Evolutionary conservation across 306 rosid genomes (phyloP).

Genomic region (Cyclanthera cordifolia): DNA sequence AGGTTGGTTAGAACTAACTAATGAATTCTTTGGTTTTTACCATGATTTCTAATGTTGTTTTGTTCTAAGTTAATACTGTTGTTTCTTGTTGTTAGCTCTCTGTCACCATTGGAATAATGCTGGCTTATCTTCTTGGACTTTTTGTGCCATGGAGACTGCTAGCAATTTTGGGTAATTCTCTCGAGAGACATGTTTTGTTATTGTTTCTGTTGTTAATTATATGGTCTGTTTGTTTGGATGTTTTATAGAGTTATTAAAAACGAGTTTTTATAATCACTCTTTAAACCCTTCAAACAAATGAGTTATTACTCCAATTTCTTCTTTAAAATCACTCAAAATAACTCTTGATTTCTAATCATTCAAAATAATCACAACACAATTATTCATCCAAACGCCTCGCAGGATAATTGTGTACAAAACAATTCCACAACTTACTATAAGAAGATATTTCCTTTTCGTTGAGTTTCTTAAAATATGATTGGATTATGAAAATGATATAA

Average conservation of each 20-base stretch:
- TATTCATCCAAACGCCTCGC: too few species aligned
- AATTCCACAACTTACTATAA: not conserved
- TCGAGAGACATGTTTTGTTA: not conserved
- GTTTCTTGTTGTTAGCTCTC: slow-evolving; percentile 36
- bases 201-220: slow-evolving; percentile 1
- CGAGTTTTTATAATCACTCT: too few species aligned
- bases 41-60: not conserved
- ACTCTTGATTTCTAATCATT: too few species aligned
- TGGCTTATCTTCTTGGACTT: slow-evolving; percentile 68
- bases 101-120: slow-evolving; percentile 60
- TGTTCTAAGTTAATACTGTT: not conserved
- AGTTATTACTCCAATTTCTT: too few species aligned
- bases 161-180: slow-evolving; percentile 61
- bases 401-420: not conserved
- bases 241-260: too few species aligned
- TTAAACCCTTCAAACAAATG: too few species aligned
- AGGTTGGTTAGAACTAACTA: slow-evolving; percentile 31
- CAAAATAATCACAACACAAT: too few species aligned
- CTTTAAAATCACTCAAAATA: too few species aligned
- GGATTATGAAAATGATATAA: too few species aligned
- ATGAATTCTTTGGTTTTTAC: not conserved
- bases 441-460: not conserved
- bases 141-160: slow-evolving; percentile 70
- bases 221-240: too few species aligned
- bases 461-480: too few species aligned